Evolutionary conservation across 257 asterid species (phyloP), one percentile per base, ranked within the genome.

Genomic region (Solanum rostratum): DNA sequence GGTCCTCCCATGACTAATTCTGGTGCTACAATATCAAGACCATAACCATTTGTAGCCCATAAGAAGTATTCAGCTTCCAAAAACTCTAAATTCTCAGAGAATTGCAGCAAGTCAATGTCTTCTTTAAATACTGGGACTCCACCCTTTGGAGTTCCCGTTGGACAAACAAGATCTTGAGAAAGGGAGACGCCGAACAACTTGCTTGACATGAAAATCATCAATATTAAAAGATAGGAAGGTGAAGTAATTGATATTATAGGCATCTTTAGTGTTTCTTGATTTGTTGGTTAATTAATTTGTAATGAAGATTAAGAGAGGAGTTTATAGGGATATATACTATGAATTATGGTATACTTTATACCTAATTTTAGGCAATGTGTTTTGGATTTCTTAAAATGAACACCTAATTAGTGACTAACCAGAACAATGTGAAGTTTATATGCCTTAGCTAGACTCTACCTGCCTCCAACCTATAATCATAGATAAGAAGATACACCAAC

Each of bases 51-150:
- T 41, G 90, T 76, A 73, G 90, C 85, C 85, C 88, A 76, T 41
- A 89, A 53, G 85, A 88, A 92, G 15, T 29, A 86, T 27, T 89
- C 95, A 3, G 92, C 89, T 84, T 91, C 93, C 66, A 91, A 84
- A 84, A 85, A 88, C 84, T 91, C 93, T 60, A 92, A 20, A 53
- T 91, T 91, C 70, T 45, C 80, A 5, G 93, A 62, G 79, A 92
- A 91, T 69, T 91, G 92, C 84, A 92, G 5, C 85, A 62, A 10
- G 63, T 91, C 89, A 3, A 84, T 69, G 78, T 90, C 95, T 27
- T 18, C 55, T 18, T 46, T 29, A 84, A 29, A 3, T 6, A 88
- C 54, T 5, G 90, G 88, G 46, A 71, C 20, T 50, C 65, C 84
- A 2, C 37, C n/a, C 49, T 43, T 3, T 5, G 91, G 87, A 43